These are phyloP conservation scores for Teunomyces cretensis DNA, from an alignment of 805 yeast species.

Conservation along the genomic window DNA sequence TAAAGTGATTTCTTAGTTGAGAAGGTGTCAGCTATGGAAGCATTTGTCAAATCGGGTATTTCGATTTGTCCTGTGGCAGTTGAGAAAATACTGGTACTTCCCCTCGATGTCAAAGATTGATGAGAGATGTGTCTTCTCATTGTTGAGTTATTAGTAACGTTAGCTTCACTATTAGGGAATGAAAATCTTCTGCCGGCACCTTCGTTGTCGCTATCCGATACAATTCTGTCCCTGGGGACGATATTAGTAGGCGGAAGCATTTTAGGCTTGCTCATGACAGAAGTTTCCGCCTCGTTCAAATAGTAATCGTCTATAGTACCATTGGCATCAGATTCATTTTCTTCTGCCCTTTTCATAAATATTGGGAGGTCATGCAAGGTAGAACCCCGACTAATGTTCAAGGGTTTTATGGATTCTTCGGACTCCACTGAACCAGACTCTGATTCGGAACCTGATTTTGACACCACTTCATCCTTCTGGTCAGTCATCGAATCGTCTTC, in stretches of 20 bases:
- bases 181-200: constrained; percentile 38
- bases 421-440: constrained; percentile 2
- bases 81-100: constrained; percentile 10
- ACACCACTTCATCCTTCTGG: background rate
- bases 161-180: constrained; percentile 35
- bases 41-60: constrained; percentile 38
- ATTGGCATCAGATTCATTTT: background rate
- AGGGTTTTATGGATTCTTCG: constrained; percentile 14
- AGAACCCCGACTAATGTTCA: constrained; percentile 12
- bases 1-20: constrained; percentile 9
- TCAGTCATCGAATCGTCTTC: background rate
- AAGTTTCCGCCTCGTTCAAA: constrained; percentile 5
- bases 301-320: constrained; percentile 10
- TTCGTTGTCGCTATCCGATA: constrained; percentile 26
- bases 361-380: constrained; percentile 3
- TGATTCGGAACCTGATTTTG: background rate
- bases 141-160: constrained; percentile 32
- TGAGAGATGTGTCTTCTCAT: background rate
- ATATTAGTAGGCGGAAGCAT: background rate
- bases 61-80: constrained; percentile 35
- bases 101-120: constrained; percentile 8
- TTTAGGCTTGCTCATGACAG: background rate
- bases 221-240: constrained; percentile 5
- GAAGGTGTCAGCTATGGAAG: constrained; percentile 11
- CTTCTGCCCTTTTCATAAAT: background rate